These are phyloP conservation scores for Botrytis galanthina DNA, from an alignment of 2,329 filamentous ascomycete genomes.

Conservation along the genomic window DNA sequence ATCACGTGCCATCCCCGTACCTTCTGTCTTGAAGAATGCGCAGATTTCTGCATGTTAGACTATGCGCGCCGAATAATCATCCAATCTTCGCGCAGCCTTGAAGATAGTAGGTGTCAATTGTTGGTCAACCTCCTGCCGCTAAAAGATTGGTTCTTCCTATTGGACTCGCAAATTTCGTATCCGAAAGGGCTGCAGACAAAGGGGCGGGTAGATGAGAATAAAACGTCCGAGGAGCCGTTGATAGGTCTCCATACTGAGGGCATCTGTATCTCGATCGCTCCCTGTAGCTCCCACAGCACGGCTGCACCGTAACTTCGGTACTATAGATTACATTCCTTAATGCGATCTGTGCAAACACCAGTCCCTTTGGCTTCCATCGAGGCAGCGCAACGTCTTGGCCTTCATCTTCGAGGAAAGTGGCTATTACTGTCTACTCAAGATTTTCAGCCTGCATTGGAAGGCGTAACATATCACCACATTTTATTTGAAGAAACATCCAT, in stretches of 20 bases:
- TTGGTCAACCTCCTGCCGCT: background rate
- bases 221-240: conserved; percentile 1
- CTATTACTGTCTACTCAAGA: background rate
- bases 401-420: conserved; percentile 7
- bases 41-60: too few species aligned
- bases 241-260: background rate
- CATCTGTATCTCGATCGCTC: conserved; percentile 4
- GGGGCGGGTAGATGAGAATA: background rate
- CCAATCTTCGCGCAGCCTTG: conserved; percentile 7
- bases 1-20: background rate
- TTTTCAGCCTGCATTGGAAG: conserved; percentile 4
- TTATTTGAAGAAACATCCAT: conserved; percentile 18
- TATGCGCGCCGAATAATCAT: conserved; percentile 2
- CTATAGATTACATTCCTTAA: conserved; percentile 14
- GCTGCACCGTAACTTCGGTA: conserved; percentile 12
- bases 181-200: background rate
- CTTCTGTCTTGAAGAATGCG: too few species aligned
- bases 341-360: conserved; percentile 12
- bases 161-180: background rate
- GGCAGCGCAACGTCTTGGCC: background rate
- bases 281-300: background rate
- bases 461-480: background rate
- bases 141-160: background rate
- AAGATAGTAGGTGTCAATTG: background rate
- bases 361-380: conserved; percentile 9